A percentile compares a stretch with the other conserved stretches of the same genome.
phyloP scores from a whole-genome alignment of 164 flowering plant genomes.

The Piper betle region DNA sequence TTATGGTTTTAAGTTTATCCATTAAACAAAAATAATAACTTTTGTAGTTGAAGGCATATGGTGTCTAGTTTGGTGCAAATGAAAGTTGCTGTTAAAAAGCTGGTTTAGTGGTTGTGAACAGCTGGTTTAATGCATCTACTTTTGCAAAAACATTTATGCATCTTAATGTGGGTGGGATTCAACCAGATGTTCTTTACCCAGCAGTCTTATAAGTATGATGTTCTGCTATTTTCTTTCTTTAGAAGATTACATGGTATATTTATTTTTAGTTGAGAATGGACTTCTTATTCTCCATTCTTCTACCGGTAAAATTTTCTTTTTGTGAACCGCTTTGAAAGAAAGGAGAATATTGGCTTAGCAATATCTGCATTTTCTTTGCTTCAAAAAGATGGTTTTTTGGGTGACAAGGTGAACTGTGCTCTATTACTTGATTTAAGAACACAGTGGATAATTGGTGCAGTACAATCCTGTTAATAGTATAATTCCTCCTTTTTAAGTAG shows the following conservation, averaged over 20 bases:
- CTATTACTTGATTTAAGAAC: too few relatives aligned
- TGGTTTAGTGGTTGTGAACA: conserved; percentile 80
- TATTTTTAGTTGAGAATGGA: conserved; percentile 17
- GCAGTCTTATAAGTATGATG: conserved; percentile 66
- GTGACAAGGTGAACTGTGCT: conserved; percentile 8
- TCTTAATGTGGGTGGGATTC: conserved; percentile 58
- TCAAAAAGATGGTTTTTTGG: conserved; percentile 21
- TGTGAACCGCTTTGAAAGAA: conserved; percentile 86
- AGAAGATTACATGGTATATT: too few relatives aligned
- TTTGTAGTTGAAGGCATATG: too few relatives aligned
- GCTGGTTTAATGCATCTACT: conserved; percentile 81
- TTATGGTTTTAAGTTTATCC: too few relatives aligned
- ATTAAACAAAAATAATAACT: too few relatives aligned
- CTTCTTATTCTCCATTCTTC: background rate
- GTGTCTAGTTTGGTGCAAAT: too few relatives aligned
- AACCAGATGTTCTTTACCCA: conserved; percentile 83
- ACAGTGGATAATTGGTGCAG: too few relatives aligned
- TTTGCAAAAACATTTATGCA: conserved; percentile 80
- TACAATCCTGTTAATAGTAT: too few relatives aligned
- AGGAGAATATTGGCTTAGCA: conserved; percentile 81
- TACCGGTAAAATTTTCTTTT: conserved; percentile 64
- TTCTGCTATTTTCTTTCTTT: too few relatives aligned
- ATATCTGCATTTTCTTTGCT: conserved; percentile 73
- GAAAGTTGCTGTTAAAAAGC: conserved; percentile 15
- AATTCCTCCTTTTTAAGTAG: too few relatives aligned